Evolutionary conservation across 140 eudicot species (phyloP), one percentile per base, ranked within the genome.

Genomic region (Cichorium intybus): DNA sequence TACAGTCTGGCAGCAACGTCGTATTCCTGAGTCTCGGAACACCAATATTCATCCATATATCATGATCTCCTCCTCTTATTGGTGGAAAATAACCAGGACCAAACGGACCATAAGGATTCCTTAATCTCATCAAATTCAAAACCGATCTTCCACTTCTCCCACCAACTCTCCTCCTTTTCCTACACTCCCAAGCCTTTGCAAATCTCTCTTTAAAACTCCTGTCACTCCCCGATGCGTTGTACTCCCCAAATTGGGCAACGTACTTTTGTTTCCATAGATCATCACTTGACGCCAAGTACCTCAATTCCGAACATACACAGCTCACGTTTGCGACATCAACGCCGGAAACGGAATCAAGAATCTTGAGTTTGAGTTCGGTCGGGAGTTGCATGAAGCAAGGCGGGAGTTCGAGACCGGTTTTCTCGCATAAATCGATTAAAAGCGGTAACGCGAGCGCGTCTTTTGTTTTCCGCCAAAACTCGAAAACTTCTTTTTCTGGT

Each of bases 341-440:
- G 26, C 82, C 93, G 47, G 87, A 80, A 49, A 82, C 73, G 7
- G 57, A 57, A 17, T 81, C 93, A 59, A 90, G 23, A 57, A 90
- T 84, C 73, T 81, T 82, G 28, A 90, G 79, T 68, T 81, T 90
- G 24, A 90, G 73, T 9, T 86, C 97, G 31, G 79, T 80, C 0
- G 97, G 95, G 0, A 90, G 82, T 8, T 68, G 76, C 84, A 73
- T 84, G n/a, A 90, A 87, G 45, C 95, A 85, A 2, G 95, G 82
- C 4, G 95, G 96, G 58, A 79, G 87, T 21, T 46, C 82, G 7
- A 91, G 64, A 47, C 89, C 82, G 23, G 75, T 60, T 49, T 77
- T 80, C 24, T 87, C 96, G 43, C 96, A 82, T 24, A 87, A 41
- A 71, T 87, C 98, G 6, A 81, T 85, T 60, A 91, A 61, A 29